These are phyloP conservation scores for Aquilaria yunnanensis DNA, from an alignment of 345 rosid species.

Conservation along the genomic window DNA sequence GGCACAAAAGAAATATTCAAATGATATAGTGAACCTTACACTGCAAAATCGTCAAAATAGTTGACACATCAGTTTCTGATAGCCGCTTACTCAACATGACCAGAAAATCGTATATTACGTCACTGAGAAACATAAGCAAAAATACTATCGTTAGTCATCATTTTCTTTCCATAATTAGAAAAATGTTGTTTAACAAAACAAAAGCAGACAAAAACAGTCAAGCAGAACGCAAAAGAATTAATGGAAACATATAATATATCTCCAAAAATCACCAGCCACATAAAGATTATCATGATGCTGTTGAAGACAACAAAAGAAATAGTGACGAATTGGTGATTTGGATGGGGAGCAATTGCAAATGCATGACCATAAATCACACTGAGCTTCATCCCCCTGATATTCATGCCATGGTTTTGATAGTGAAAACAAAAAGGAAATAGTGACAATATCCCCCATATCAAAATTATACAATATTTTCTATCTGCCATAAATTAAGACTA, in stretches of 20 bases:
- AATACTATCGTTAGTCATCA: neutral
- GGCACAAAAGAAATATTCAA: neutral
- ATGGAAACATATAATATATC: neutral
- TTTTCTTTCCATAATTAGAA: neutral
- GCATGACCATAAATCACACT: too few relatives aligned
- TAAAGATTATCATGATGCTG: neutral
- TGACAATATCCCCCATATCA: too few relatives aligned
- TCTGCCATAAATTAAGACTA: too few relatives aligned
- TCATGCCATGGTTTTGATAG: too few relatives aligned
- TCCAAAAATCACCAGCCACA: neutral
- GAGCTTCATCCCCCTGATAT: too few relatives aligned
- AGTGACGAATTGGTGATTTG: too few relatives aligned
- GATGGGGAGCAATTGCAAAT: too few relatives aligned
- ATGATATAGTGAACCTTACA: constrained; percentile 39
- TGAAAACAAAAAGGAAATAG: too few relatives aligned
- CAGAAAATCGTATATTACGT: constrained; percentile 79
- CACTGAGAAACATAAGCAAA: constrained; percentile 44
- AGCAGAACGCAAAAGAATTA: neutral
- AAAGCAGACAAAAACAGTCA: neutral
- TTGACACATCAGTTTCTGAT: constrained; percentile 71
- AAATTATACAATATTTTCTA: too few relatives aligned
- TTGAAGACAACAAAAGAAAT: neutral
- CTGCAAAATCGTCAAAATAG: constrained; percentile 69
- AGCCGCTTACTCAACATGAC: constrained; percentile 61
- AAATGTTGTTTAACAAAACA: neutral